phyloP scores from a whole-genome alignment of 345 rosid species.

The Aegle marmelos region DNA sequence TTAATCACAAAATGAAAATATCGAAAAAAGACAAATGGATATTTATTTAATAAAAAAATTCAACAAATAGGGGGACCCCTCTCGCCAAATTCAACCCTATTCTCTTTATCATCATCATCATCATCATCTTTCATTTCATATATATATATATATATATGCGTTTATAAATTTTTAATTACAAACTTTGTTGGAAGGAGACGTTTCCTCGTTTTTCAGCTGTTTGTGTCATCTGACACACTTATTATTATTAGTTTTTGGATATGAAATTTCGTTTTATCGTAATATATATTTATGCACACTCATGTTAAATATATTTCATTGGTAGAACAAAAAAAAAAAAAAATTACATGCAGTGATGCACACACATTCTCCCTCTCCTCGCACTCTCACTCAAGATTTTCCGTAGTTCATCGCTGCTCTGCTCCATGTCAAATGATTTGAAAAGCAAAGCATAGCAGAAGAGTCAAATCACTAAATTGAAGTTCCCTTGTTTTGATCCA shows the following conservation, averaged over 20 bases:
- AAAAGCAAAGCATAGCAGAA: conserved; percentile 7
- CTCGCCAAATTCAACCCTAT: neutral
- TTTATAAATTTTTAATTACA: conserved; percentile 14
- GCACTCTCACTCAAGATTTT: neutral
- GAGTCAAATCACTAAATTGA: conserved; percentile 41
- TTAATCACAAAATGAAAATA: neutral
- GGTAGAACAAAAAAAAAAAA: too few species aligned
- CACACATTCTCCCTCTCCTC: too few species aligned
- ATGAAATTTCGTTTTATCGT: neutral
- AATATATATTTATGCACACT: too few species aligned
- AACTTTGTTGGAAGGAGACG: conserved; percentile 62
- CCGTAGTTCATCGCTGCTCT: conserved; percentile 4
- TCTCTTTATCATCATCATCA: conserved; percentile 23
- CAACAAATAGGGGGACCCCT: conserved; percentile 33
- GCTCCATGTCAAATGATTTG: conserved; percentile 41
- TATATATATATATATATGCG: conserved; percentile 9
- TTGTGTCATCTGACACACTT: conserved; percentile 59
- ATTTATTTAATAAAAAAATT: conserved; percentile 48
- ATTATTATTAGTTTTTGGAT: neutral
- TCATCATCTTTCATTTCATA: conserved; percentile 16
- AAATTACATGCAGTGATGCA: too few species aligned
- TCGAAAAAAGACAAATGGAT: conserved; percentile 43
- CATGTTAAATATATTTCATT: too few species aligned
- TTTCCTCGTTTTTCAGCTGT: conserved; percentile 83
- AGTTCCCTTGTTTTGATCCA: conserved; percentile 33